Evolutionary conservation across 805 yeast species (phyloP).

Genomic region (Starmerella davenportii): DNA sequence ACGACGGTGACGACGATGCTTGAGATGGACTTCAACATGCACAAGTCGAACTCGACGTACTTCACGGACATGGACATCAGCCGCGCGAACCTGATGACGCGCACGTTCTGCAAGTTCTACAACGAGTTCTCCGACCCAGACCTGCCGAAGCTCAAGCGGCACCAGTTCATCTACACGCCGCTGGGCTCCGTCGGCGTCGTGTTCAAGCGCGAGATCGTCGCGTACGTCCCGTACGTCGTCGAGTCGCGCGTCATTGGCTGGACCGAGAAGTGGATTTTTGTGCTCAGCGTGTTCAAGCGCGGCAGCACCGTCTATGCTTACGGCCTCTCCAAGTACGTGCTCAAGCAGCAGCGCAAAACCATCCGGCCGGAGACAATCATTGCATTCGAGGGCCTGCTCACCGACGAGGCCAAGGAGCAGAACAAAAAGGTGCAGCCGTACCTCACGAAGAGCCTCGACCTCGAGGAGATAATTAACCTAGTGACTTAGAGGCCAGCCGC

Average conservation of each 20-base stretch:
- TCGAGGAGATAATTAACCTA: slow-evolving; percentile 13
- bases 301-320: slow-evolving; percentile 30
- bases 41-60: slow-evolving; percentile 76
- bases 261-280: slow-evolving; percentile 76
- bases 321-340: slow-evolving; percentile 60
- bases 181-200: slow-evolving; percentile 53
- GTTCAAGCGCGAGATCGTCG: slow-evolving; percentile 55
- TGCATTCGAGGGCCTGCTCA: slow-evolving; percentile 36
- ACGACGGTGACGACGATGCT: slow-evolving; percentile 48
- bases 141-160: slow-evolving; percentile 17
- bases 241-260: slow-evolving; percentile 51
- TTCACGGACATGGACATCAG: slow-evolving; percentile 65
- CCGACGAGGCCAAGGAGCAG: slow-evolving; percentile 30
- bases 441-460: slow-evolving; percentile 12
- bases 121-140: slow-evolving; percentile 26
- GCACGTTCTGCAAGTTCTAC: slow-evolving; percentile 40
- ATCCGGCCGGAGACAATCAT: slow-evolving; percentile 47
- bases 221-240: slow-evolving; percentile 42
- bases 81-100: slow-evolving; percentile 43
- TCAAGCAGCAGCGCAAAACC: slow-evolving; percentile 63
- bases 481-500: too few species aligned
- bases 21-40: slow-evolving; percentile 75
- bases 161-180: slow-evolving; percentile 45
- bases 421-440: slow-evolving; percentile 12
- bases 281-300: slow-evolving; percentile 39